A percentile compares a stretch with the other conserved stretches of the same genome.
These are phyloP conservation scores for Candida railenensis DNA, from an alignment of 805 yeast species.

Conservation along the genomic window DNA sequence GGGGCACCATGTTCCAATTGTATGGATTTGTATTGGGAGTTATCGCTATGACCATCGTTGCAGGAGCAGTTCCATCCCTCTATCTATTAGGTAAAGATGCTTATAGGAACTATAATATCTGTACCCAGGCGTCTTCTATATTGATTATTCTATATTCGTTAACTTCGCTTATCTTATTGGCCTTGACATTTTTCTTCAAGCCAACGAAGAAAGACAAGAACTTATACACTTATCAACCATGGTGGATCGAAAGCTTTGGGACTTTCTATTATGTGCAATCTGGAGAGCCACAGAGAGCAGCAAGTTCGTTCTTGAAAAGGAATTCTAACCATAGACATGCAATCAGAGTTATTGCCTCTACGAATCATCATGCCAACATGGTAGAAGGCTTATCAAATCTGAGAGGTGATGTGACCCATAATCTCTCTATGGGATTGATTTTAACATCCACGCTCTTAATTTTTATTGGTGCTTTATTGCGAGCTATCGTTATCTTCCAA, in stretches of 20 bases:
- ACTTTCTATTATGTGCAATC: constrained; percentile 60
- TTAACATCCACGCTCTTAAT: constrained; percentile 49
- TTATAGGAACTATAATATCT: constrained; percentile 53
- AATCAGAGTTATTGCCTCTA: constrained; percentile 52
- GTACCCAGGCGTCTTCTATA: constrained; percentile 40
- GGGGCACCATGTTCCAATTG: constrained; percentile 47
- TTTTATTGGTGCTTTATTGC: constrained; percentile 49
- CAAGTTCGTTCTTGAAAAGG: constrained; percentile 44
- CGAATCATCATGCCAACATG: constrained; percentile 38
- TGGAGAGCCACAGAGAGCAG: constrained; percentile 51
- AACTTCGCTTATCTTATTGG: constrained; percentile 49
- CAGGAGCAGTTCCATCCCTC: constrained; percentile 58
- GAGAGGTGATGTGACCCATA: constrained; percentile 48
- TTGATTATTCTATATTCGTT: constrained; percentile 46
- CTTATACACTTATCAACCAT: constrained; percentile 66
- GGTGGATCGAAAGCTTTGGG: constrained; percentile 71
- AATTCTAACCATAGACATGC: constrained; percentile 37
- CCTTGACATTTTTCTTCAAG: constrained; percentile 50
- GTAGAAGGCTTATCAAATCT: constrained; percentile 39
- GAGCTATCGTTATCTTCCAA: constrained; percentile 32
- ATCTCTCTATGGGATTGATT: constrained; percentile 49
- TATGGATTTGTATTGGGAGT: constrained; percentile 57
- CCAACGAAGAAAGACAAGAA: constrained; percentile 53
- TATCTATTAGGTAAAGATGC: constrained; percentile 48
- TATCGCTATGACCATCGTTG: constrained; percentile 69